Evolutionary conservation across 768 basidiomycete genomes (phyloP).

Genomic region (Termitomyces sp.): DNA sequence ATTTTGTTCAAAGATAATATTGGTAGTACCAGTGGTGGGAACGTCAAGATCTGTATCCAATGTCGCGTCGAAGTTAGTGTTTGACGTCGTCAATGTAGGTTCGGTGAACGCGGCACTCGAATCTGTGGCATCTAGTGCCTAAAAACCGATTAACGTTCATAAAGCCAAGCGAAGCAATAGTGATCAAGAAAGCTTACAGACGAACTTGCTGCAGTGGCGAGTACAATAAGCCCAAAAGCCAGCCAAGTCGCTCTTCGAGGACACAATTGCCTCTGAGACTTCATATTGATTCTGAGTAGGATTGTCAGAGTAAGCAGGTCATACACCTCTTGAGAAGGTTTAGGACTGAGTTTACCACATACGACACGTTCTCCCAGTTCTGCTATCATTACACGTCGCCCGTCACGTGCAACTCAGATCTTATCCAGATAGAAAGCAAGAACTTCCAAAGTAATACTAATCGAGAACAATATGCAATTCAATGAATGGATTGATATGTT

Average conservation of each 20-base stretch:
- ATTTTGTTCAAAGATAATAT: constrained; percentile 37
- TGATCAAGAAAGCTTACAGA: constrained; percentile 20
- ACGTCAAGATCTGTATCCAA: background rate
- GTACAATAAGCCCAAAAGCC: constrained; percentile 54
- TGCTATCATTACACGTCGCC: constrained; percentile 14
- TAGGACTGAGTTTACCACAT: background rate
- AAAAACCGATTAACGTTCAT: constrained; percentile 3
- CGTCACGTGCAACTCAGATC: constrained; percentile 14
- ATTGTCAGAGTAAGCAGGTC: constrained; percentile 5
- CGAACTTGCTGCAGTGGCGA: constrained; percentile 36
- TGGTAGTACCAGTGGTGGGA: constrained; percentile 13
- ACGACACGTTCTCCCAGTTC: background rate
- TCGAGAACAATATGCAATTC: background rate
- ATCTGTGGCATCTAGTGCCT: constrained; percentile 1
- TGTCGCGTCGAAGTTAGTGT: background rate
- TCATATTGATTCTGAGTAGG: constrained; percentile 13
- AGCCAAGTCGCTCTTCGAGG: constrained; percentile 53
- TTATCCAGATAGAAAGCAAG: constrained; percentile 18
- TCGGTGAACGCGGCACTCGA: constrained; percentile 2
- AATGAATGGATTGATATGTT: background rate
- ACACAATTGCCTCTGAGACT: constrained; percentile 25
- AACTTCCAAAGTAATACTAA: too few species aligned
- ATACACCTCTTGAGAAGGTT: constrained; percentile 3
- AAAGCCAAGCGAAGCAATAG: background rate
- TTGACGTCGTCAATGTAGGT: background rate